Base-by-base conservation (phyloP, 805 yeast genomes). In the Martiniozyma abietophila region DNA sequence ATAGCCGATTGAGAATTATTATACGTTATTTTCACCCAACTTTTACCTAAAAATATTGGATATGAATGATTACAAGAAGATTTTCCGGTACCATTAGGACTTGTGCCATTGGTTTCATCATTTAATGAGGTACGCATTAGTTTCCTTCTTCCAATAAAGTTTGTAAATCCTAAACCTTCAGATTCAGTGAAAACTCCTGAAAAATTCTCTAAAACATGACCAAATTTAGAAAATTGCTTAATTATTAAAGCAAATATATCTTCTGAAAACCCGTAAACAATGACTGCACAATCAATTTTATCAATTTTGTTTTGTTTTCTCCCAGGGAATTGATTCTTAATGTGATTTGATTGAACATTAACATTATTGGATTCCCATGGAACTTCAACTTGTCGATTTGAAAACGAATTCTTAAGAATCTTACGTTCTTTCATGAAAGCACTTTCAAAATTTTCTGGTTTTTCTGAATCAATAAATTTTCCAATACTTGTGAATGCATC, bases 1-100 rank as follows among this genome's bases (percentile, higher is more conserved):
- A 74, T 55, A 2, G 95, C 96, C 8, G 88, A 69, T 2, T 78
- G 62, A 6, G 80, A 71, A 39, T 76, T 78, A 38, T 76, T 80
- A 54, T 74, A 92, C 4, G 96, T 88, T 35, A 89, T 53, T 51
- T 86, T 82, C n/a, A 88, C 76, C 97, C 97, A 89, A 25, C 83
- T 76, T 29, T 75, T 71, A 1, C 97, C 97, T 9, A 88, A 70
- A 56, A 74, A 81, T 7, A 89, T 78, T 3, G 96, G 94, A 21
- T 54, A 38, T 49, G 32, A 22, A 21, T n/a, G n/a, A 12, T 18
- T 11, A 15, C 6, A 9, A 8, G 11, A 14, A 12, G 17, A 17
- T 6, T 17, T 18, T 6, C 29, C 28, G 18, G 12, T 25, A 6
- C 12, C 18, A 12, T 31, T 34, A 5, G 18, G 18, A 18, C 24